Conservation (phyloP, 331 rosid genomes). For the Dryas integrifolia region DNA sequence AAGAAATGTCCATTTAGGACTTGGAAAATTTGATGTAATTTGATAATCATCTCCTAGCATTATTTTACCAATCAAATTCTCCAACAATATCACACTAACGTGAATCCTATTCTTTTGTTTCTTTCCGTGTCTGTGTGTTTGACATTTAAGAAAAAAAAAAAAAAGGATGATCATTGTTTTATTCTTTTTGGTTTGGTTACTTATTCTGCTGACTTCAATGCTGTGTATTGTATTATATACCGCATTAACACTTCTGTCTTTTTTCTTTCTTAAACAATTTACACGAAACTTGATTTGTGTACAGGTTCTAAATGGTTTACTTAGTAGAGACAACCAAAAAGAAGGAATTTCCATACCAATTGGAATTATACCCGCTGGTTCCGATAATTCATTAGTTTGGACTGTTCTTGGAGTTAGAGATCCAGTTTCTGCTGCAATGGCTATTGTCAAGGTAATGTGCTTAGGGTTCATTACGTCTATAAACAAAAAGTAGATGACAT, state of each 20-base stretch:
- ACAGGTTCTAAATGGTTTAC: conserved; percentile 98
- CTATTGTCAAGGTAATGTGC: conserved; percentile 82
- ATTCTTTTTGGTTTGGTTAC: background rate
- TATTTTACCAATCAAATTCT: background rate
- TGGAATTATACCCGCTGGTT: conserved; percentile 99
- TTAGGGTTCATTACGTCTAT: background rate
- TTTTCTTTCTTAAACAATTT: conserved; percentile 12
- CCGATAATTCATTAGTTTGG: conserved; percentile 97
- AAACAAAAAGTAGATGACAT: background rate
- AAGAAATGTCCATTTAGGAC: too few relatives aligned
- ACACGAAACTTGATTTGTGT: conserved; percentile 27
- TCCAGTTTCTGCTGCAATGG: conserved; percentile 96
- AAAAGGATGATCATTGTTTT: background rate
- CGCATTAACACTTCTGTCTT: background rate
- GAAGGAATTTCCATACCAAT: conserved; percentile 98
- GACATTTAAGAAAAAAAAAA: background rate
- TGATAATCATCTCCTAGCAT: background rate
- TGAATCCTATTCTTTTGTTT: background rate
- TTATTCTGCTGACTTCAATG: conserved; percentile 2
- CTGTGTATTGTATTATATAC: too few relatives aligned
- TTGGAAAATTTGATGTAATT: background rate
- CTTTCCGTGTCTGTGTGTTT: background rate
- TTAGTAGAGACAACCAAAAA: conserved; percentile 88
- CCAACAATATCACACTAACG: background rate
- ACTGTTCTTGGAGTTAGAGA: conserved; percentile 99